phyloP scores from a whole-genome alignment of 345 rosid genomes.

The Garcia nutans region DNA sequence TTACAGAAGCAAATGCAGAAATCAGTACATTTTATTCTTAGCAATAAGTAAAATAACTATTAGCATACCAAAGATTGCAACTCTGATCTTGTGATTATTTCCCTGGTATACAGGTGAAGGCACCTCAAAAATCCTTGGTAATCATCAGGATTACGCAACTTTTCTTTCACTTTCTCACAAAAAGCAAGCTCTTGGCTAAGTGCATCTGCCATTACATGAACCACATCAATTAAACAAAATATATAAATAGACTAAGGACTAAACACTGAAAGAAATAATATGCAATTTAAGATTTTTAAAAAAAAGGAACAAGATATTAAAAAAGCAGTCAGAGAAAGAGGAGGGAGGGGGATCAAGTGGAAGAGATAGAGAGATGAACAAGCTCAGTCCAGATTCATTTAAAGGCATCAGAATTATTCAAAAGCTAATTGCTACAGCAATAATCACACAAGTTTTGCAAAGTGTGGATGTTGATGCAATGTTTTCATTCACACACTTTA shows the following conservation, averaged over 20 bases:
- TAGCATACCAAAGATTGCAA: conserved; percentile 75
- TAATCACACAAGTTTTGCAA: background rate
- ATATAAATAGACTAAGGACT: background rate
- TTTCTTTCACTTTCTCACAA: conserved; percentile 82
- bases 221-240: conserved; percentile 13
- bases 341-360: background rate
- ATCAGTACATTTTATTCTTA: background rate
- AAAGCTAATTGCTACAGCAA: background rate
- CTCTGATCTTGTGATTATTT: conserved; percentile 74
- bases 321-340: background rate
- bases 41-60: background rate
- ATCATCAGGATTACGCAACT: conserved; percentile 55
- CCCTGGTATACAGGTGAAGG: conserved; percentile 79
- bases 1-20: background rate
- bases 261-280: background rate
- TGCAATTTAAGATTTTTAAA: background rate
- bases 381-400: background rate
- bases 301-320: background rate
- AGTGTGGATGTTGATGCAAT: background rate
- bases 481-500: background rate
- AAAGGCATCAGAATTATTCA: background rate
- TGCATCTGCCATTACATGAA: conserved; percentile 49
- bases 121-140: conserved; percentile 81
- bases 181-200: conserved; percentile 71
- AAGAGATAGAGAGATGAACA: background rate